Base-by-base conservation (phyloP, 179 eudicot species). In the Pouteria campechiana region DNA sequence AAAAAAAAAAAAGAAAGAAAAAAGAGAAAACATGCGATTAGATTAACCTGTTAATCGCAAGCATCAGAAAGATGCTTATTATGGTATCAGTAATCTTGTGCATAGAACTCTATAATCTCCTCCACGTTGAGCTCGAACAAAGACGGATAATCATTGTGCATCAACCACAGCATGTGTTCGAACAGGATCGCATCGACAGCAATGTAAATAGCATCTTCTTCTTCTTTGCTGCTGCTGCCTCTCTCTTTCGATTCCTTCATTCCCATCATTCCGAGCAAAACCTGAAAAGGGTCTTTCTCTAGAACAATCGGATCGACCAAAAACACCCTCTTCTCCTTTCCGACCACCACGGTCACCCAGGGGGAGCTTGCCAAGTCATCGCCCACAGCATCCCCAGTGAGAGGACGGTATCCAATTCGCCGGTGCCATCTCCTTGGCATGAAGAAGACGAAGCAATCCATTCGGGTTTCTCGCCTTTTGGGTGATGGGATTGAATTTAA, bases 151-250 rank as follows among this genome's bases (percentile, higher is more conserved):
- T 68, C 69, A 34, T 68, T 68, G 25, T 63, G 57, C 85, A 80
- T 68, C 80, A 83, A 55, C 94, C 94, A 83, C 50, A 83, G 40
- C 89, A 83, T 71, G 55, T 83, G 94, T 72, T 83, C 85, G 49
- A 83, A 83, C 68, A 83, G 67, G 23, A 83, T 76, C 0, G 67
- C 73, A 64, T 83, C 94, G 22, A 83, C 84, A 43, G 71, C 89
- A 12, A 76, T 75, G 72, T 51, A 74, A 10, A 83, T 55, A 53
- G 46, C 78, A 48, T 54, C 50, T 19, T 55, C 60, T 13, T 3
- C 37, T 38, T 18, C 20, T n/a, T n/a, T n/a, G n/a, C n/a, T n/a
- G n/a, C n/a, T n/a, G 17, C 18, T 35, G 12, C 29, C 29, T 14
- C 43, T 66, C 20, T 41, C 55, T 43, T 30, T 38, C 4, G 52